phyloP scores from a whole-genome alignment of 148 eudicot genomes.

The Bassia scoparia region DNA sequence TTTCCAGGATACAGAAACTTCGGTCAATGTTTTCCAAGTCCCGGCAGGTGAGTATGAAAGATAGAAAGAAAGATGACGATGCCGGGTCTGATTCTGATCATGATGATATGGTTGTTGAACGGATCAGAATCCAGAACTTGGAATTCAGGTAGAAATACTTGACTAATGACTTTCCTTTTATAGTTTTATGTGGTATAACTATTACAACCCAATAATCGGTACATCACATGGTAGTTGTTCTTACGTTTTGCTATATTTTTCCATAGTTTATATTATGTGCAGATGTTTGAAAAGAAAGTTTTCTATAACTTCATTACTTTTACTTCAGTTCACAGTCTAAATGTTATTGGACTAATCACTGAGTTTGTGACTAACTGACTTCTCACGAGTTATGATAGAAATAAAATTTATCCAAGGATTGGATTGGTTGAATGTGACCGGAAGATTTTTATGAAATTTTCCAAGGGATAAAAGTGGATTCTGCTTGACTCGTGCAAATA shows the following conservation, averaged over 20 bases:
- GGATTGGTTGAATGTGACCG: too few relatives aligned
- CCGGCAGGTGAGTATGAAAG: conserved; percentile 31
- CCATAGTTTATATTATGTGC: too few relatives aligned
- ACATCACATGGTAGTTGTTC: not conserved
- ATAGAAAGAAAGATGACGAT: conserved; percentile 64
- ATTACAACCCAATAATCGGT: not conserved
- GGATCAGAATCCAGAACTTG: conserved; percentile 84
- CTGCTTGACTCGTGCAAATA: too few relatives aligned
- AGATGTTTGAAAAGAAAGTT: too few relatives aligned
- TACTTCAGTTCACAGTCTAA: too few relatives aligned
- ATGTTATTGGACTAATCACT: too few relatives aligned
- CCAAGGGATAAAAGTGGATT: too few relatives aligned
- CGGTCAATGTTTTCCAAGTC: conserved; percentile 47
- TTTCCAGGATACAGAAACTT: conserved; percentile 52
- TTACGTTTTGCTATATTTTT: not conserved
- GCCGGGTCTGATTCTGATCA: conserved; percentile 35
- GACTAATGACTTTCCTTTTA: conserved; percentile 1
- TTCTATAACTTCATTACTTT: too few relatives aligned
- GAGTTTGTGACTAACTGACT: too few relatives aligned
- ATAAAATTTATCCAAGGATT: too few relatives aligned
- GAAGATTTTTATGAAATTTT: too few relatives aligned
- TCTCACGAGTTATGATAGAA: too few relatives aligned
- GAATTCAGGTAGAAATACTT: conserved; percentile 54
- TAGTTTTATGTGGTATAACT: not conserved
- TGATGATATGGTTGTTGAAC: conserved; percentile 62